Evolutionary conservation across 768 basidiomycete species (phyloP).

Genomic region (Rhodotorula graminis): DNA sequence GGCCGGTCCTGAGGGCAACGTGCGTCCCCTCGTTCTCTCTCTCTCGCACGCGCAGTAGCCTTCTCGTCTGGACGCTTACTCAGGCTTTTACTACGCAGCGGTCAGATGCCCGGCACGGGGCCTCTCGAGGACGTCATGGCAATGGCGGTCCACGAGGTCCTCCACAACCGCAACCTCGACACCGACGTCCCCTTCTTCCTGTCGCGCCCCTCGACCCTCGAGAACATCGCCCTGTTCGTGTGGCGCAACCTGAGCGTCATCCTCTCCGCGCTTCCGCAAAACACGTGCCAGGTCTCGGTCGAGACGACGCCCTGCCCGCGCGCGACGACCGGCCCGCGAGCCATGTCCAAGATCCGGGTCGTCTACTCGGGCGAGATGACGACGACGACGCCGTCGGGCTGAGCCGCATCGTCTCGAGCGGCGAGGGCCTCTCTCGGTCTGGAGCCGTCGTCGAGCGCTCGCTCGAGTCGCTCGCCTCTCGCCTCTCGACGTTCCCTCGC

Average conservation of each 20-base stretch:
- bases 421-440: too few relatives aligned
- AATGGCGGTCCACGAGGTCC: slow-evolving; percentile 11
- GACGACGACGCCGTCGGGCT: background rate
- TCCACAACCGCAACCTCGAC: slow-evolving; percentile 31
- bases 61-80: background rate
- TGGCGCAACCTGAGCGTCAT: slow-evolving; percentile 29
- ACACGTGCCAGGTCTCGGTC: slow-evolving; percentile 19
- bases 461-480: too few relatives aligned
- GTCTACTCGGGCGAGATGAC: slow-evolving; percentile 1
- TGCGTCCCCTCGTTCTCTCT: background rate
- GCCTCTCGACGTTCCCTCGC: too few relatives aligned
- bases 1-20: slow-evolving; percentile 12
- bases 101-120: slow-evolving; percentile 1
- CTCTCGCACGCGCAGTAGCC: background rate
- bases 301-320: slow-evolving; percentile 10
- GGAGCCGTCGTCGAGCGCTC: too few relatives aligned
- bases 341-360: background rate
- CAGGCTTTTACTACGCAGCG: slow-evolving; percentile 3
- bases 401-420: background rate
- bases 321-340: too few relatives aligned
- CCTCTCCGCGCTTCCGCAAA: slow-evolving; percentile 4
- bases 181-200: slow-evolving; percentile 29
- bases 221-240: slow-evolving; percentile 32
- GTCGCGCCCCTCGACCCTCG: slow-evolving; percentile 29
- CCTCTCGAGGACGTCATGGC: slow-evolving; percentile 18